These are phyloP conservation scores for Cyberlindnera xishuangbannaensis DNA, from an alignment of 805 yeast species.

Conservation along the genomic window DNA sequence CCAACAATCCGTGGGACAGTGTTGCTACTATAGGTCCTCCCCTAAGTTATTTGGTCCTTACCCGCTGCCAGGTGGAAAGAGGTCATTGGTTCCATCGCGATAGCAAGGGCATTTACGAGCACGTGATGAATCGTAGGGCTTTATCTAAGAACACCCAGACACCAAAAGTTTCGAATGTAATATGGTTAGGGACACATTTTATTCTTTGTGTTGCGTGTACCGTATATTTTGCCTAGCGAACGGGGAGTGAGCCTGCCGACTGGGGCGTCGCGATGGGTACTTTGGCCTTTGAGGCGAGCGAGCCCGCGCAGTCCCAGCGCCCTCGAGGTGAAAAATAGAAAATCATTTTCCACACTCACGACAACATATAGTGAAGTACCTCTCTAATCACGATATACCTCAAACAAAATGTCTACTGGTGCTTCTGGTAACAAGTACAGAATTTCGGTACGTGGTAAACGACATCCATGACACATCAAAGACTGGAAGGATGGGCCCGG, in stretches of 20 bases:
- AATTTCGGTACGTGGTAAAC: constrained; percentile 79
- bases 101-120: too few species aligned
- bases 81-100: too few species aligned
- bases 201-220: constrained; percentile 1
- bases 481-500: not conserved
- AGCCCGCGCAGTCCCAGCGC: constrained; percentile 19
- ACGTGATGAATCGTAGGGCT: too few species aligned
- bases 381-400: constrained; percentile 9
- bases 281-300: too few species aligned
- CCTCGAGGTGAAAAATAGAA: constrained; percentile 22
- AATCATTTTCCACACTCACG: constrained; percentile 14
- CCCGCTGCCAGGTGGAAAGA: not conserved
- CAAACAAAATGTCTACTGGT: constrained; percentile 74
- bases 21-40: too few species aligned
- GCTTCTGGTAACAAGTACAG: constrained; percentile 99
- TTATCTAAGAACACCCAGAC: constrained; percentile 1
- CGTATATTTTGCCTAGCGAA: not conserved
- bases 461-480: constrained; percentile 2
- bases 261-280: too few species aligned
- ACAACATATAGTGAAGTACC: too few species aligned
- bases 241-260: too few species aligned
- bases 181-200: not conserved
- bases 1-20: too few species aligned
- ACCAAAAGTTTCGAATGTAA: constrained; percentile 1
- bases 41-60: too few species aligned